Evolutionary conservation across 495 filamentous ascomycete genomes (phyloP).

Genomic region (Patellaria atrata): DNA sequence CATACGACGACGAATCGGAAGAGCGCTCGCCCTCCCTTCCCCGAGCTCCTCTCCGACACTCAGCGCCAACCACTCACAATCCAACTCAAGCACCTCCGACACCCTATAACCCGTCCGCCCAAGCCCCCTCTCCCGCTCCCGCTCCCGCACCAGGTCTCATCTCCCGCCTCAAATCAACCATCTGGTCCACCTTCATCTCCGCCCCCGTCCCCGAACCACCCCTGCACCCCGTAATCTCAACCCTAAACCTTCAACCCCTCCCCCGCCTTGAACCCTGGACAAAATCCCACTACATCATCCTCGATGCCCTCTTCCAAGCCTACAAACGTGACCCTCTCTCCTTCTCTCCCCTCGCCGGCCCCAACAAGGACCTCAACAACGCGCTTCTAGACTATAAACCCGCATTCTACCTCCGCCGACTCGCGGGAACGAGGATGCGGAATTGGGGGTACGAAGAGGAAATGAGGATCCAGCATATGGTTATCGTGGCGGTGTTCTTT

Average conservation of each 20-base stretch:
- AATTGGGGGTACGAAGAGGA: constrained; percentile 17
- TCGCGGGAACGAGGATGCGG: constrained; percentile 10
- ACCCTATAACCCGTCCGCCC: neutral
- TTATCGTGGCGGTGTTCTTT: constrained; percentile 16
- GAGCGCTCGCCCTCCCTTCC: too few species aligned
- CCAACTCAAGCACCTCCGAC: neutral
- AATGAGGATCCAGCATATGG: constrained; percentile 11
- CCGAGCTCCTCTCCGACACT: constrained; percentile 8
- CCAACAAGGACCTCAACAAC: constrained; percentile 12
- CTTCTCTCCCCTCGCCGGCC: constrained; percentile 9
- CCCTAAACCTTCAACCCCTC: constrained; percentile 7
- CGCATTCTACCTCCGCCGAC: constrained; percentile 1
- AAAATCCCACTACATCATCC: constrained; percentile 20
- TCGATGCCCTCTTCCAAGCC: constrained; percentile 18
- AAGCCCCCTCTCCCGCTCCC: neutral
- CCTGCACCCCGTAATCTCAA: constrained; percentile 6
- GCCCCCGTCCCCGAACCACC: constrained; percentile 6
- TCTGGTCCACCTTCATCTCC: constrained; percentile 10
- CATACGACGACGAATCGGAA: too few species aligned
- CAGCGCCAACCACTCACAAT: neutral
- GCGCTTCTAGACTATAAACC: constrained; percentile 11
- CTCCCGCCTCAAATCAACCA: constrained; percentile 10
- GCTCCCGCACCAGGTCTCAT: constrained; percentile 7
- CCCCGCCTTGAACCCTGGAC: constrained; percentile 23
- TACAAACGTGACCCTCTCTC: constrained; percentile 13